Evolutionary conservation across 2,329 filamentous ascomycete genomes (phyloP), one percentile per base, ranked within the genome.

Genomic region (Davidsoniella eucalypti): DNA sequence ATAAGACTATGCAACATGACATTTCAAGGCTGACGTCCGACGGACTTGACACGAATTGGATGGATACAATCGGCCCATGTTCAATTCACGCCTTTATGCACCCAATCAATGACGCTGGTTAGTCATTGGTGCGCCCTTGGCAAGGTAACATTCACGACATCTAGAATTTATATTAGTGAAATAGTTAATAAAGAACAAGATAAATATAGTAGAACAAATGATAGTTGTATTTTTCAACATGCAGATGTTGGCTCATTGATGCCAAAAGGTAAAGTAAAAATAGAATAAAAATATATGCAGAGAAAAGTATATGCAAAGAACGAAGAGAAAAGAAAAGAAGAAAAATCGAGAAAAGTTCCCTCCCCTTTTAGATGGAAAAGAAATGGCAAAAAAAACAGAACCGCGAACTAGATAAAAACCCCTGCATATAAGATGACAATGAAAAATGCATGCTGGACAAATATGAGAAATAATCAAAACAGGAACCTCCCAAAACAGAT

Each of bases 291-390:
- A 44, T 33, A 18, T 41, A 25, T 25, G 29, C 33, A 44, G 10
- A 41, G 40, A 45, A 10, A 47, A 50, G 25, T 39, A 44, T 45
- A 40, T 29, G 37, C 33, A 45, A 42, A 47, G 33, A 54, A 48
- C 14, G 4, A 47, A n/a, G 40, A 18, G 43, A 39, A 47, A 47
- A 43, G 26, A 51, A 16, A 16, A 36, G 47, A 47, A 36, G 14
- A 48, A 49, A 9, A 26, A 12, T 43, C 21, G 33, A 33, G 23
- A 51, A n/a, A 39, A 38, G 18, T 41, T 14, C 23, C 23, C 16
- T 12, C 46, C 8, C 49, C 33, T 26, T 14, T 36, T 43, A 40
- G 23, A 43, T 41, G 41, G 9, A 39, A 39, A 47, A 44, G 42
- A 39, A 42, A 39, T n/a, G n/a, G n/a, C 16, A n/a, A n/a, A 14